These are phyloP conservation scores for Metarhizium humberi DNA, from an alignment of 2,329 filamentous ascomycete species.

Conservation along the genomic window DNA sequence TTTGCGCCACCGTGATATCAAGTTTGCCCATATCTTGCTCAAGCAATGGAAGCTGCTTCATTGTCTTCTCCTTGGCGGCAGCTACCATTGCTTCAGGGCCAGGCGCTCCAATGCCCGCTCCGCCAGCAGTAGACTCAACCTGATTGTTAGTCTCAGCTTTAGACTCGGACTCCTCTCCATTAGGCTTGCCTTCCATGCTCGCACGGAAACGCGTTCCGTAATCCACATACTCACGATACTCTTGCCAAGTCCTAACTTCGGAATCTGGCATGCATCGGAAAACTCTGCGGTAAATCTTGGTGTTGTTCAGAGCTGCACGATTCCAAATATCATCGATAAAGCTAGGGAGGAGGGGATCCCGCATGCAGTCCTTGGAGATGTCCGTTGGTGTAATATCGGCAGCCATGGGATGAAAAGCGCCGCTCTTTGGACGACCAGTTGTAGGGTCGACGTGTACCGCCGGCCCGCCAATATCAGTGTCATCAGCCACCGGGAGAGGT, in stretches of 20 bases:
- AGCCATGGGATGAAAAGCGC: conserved; percentile 41
- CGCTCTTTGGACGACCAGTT: conserved; percentile 36
- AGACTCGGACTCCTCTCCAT: conserved; percentile 39
- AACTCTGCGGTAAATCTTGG: conserved; percentile 83
- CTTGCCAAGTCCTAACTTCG: conserved; percentile 85
- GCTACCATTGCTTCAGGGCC: conserved; percentile 29
- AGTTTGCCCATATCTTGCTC: conserved; percentile 20
- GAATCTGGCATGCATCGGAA: conserved; percentile 97
- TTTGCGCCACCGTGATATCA: conserved; percentile 20
- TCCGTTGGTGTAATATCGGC: conserved; percentile 64
- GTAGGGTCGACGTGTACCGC: conserved; percentile 44
- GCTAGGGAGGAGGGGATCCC: conserved; percentile 69
- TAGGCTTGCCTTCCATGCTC: conserved; percentile 46
- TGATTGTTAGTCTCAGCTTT: conserved; percentile 25
- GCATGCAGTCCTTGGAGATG: conserved; percentile 88
- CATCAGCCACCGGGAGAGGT: conserved; percentile 59
- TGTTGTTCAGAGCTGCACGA: conserved; percentile 84
- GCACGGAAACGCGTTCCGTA: conserved; percentile 73
- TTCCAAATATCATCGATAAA: conserved; percentile 90
- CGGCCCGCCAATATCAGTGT: conserved; percentile 75
- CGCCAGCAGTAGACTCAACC: conserved; percentile 21
- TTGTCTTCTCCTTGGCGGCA: conserved; percentile 19
- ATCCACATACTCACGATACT: conserved; percentile 75
- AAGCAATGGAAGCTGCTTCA: conserved; percentile 15
- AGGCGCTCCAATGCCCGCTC: conserved; percentile 33